phyloP scores from a whole-genome alignment of 208 protist genomes.

The Angomonas deanei region DNA sequence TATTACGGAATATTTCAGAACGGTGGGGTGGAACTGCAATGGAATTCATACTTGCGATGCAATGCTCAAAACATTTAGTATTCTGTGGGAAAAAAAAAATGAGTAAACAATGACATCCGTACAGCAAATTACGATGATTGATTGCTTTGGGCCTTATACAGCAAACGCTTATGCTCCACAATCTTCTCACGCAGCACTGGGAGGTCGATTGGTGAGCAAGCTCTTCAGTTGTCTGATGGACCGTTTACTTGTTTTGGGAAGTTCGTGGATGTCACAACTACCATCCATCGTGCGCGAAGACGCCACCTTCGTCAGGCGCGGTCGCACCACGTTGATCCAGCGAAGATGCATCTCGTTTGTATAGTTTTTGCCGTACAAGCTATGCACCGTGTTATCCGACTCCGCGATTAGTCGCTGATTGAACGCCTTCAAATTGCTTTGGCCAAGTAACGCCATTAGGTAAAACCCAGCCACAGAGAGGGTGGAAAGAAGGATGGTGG shows the following conservation, averaged over 20 bases:
- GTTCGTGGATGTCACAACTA: constrained; percentile 15
- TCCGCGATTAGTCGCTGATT: constrained; percentile 17
- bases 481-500: constrained; percentile 11
- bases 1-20: too few species aligned
- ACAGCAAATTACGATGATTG: too few species aligned
- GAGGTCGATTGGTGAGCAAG: constrained; percentile 33
- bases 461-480: constrained; percentile 12
- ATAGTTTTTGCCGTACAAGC: constrained; percentile 33
- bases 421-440: constrained; percentile 20
- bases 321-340: constrained; percentile 52
- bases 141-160: too few species aligned
- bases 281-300: constrained; percentile 11
- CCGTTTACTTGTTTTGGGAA: constrained; percentile 39
- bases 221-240: constrained; percentile 24
- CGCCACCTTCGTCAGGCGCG: constrained; percentile 33
- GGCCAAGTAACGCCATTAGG: constrained; percentile 9
- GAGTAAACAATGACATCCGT: too few species aligned
- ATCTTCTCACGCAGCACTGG: constrained; percentile 24
- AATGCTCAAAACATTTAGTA: too few species aligned
- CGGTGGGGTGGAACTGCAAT: too few species aligned
- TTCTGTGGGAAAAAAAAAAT: too few species aligned
- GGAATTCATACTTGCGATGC: too few species aligned
- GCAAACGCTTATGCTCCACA: too few species aligned
- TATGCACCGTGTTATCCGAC: constrained; percentile 31
- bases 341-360: constrained; percentile 45